A percentile compares a stretch with the other conserved stretches of the same genome.
phyloP scores from a whole-genome alignment of 331 rosid species.

The Acacia concinna region DNA sequence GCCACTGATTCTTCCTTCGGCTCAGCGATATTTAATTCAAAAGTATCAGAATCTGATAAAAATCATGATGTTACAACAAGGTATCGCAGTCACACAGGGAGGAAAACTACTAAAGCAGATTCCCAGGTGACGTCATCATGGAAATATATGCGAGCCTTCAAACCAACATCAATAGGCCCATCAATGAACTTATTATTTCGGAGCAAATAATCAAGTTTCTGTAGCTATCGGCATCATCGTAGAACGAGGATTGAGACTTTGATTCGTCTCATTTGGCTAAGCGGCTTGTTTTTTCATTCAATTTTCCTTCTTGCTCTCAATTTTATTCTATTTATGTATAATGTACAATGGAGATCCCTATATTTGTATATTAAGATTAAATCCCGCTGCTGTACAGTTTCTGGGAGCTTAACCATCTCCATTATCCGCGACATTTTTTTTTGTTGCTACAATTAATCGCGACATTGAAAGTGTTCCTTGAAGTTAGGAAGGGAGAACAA shows the following conservation, averaged over 20 bases:
- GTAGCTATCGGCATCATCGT: slow-evolving; percentile 18
- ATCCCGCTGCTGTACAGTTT: slow-evolving; percentile 29
- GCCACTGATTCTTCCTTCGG: slow-evolving; percentile 56
- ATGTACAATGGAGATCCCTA: slow-evolving; percentile 10
- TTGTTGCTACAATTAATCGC: too few relatives aligned
- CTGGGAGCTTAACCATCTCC: neutral
- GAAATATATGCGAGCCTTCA: slow-evolving; percentile 63
- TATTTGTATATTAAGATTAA: slow-evolving; percentile 23
- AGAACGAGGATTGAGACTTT: slow-evolving; percentile 7
- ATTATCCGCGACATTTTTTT: too few relatives aligned
- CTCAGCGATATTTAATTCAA: slow-evolving; percentile 53
- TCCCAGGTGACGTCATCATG: slow-evolving; percentile 53
- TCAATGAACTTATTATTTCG: slow-evolving; percentile 56
- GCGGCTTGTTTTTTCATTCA: neutral
- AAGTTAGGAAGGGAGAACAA: neutral
- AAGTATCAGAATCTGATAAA: slow-evolving; percentile 47
- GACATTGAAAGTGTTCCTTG: neutral
- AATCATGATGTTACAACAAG: slow-evolving; percentile 50
- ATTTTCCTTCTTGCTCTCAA: slow-evolving; percentile 2
- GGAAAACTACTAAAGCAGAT: slow-evolving; percentile 47
- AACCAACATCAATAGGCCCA: slow-evolving; percentile 67
- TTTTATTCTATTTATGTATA: slow-evolving; percentile 9
- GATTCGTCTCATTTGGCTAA: slow-evolving; percentile 20
- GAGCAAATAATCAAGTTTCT: slow-evolving; percentile 47
- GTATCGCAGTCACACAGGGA: slow-evolving; percentile 46